phyloP scores from a whole-genome alignment of 306 rosid genomes.

The Adenanthera pavonina region DNA sequence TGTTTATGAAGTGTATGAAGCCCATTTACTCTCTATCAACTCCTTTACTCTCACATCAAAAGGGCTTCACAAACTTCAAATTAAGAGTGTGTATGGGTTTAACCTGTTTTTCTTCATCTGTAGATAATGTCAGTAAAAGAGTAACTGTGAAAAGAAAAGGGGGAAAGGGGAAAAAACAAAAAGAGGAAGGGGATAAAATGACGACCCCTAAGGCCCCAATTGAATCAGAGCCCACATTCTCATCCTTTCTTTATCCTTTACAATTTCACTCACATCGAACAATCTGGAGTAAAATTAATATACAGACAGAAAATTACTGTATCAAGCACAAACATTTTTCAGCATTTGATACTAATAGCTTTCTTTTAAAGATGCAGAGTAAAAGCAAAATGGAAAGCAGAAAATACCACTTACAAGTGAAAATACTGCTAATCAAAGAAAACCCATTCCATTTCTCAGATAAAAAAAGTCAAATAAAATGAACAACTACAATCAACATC shows the following conservation, averaged over 20 bases:
- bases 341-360: slow-evolving; percentile 9
- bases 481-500: slow-evolving; percentile 30
- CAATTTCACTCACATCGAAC: slow-evolving; percentile 27
- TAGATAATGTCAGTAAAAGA: slow-evolving; percentile 24
- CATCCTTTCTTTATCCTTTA: slow-evolving; percentile 35
- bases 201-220: slow-evolving; percentile 50
- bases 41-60: neutral
- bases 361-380: neutral
- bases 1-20: neutral
- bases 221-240: slow-evolving; percentile 55
- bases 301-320: slow-evolving; percentile 25
- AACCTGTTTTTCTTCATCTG: slow-evolving; percentile 32
- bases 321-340: slow-evolving; percentile 15
- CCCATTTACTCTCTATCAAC: neutral
- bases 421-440: neutral
- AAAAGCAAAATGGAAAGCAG: slow-evolving; percentile 10
- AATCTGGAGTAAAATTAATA: slow-evolving; percentile 24
- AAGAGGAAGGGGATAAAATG: slow-evolving; percentile 30
- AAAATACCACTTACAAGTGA: neutral
- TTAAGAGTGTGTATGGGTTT: neutral
- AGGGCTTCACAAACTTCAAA: neutral
- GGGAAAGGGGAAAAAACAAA: slow-evolving; percentile 1
- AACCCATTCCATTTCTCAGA: neutral
- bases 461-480: neutral
- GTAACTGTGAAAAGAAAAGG: slow-evolving; percentile 25